Evolutionary conservation across 1,139 yeast species (phyloP).

Genomic region (Geotrichum australiense): DNA sequence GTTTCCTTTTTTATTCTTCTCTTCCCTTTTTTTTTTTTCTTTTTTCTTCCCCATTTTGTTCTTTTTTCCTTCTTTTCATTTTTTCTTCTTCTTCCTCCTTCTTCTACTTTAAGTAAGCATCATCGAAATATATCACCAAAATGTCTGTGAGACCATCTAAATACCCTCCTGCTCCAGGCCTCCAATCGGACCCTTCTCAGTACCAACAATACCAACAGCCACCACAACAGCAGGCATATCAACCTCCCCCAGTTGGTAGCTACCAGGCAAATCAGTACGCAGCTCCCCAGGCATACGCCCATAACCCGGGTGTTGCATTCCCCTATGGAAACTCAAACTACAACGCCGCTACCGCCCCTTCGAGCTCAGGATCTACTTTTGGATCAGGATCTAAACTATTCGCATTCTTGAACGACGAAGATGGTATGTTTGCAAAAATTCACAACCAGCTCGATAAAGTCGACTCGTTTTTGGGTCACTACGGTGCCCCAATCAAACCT

Average conservation of each 20-base stretch:
- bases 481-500: constrained; percentile 38
- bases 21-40: not conserved
- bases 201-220: too few species aligned
- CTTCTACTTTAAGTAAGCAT: not conserved
- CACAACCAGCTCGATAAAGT: constrained; percentile 27
- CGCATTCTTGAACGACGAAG: constrained; percentile 3
- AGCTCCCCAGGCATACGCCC: constrained; percentile 6
- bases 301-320: constrained; percentile 8
- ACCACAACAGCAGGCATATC: constrained; percentile 2
- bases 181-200: constrained; percentile 1
- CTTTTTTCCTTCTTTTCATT: not conserved
- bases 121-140: not conserved
- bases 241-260: constrained; percentile 10
- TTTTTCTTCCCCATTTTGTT: not conserved
- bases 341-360: not conserved
- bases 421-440: constrained; percentile 11
- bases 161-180: constrained; percentile 5
- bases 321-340: constrained; percentile 7
- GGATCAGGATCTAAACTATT: not conserved
- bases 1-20: not conserved
- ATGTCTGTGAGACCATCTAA: constrained; percentile 15
- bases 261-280: constrained; percentile 5
- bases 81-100: not conserved
- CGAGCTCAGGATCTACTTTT: not conserved
- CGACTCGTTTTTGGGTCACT: constrained; percentile 32